Conservation (phyloP, 345 rosid genomes). For the Clausena lansium region DNA sequence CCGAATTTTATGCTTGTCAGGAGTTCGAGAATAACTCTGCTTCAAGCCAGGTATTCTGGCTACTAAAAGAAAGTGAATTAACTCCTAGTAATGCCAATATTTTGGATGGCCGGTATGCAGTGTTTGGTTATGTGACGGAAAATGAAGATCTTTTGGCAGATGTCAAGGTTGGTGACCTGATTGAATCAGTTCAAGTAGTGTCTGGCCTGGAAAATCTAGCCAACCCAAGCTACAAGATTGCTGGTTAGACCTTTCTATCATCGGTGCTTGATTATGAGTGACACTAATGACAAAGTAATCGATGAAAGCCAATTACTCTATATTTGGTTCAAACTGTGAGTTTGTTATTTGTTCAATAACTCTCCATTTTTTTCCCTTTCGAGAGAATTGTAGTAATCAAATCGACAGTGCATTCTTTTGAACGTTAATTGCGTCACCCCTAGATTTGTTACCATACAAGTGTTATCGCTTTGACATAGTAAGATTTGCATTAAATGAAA, state of each 20-base stretch:
- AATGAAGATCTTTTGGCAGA: conserved; percentile 90
- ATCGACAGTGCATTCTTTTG: conserved; percentile 27
- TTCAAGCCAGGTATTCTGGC: conserved; percentile 96
- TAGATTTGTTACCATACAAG: neutral
- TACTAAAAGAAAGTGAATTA: conserved; percentile 94
- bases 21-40: conserved; percentile 94
- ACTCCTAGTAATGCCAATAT: conserved; percentile 96
- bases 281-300: neutral
- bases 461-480: neutral
- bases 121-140: conserved; percentile 86
- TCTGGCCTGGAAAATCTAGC: conserved; percentile 88
- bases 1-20: conserved; percentile 33
- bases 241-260: conserved; percentile 45
- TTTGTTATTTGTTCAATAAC: conserved; percentile 2
- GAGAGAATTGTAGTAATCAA: neutral
- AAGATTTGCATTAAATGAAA: neutral
- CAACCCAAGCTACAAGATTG: conserved; percentile 95
- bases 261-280: neutral
- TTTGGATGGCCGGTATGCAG: conserved; percentile 95
- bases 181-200: conserved; percentile 85
- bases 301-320: neutral
- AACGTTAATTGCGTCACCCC: neutral
- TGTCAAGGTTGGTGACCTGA: conserved; percentile 93
- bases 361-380: neutral
- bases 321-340: conserved; percentile 2